Evolutionary conservation across 2,329 filamentous ascomycete species (phyloP), one percentile per base, ranked within the genome.

Genomic region (Paradendryphiella salina): DNA sequence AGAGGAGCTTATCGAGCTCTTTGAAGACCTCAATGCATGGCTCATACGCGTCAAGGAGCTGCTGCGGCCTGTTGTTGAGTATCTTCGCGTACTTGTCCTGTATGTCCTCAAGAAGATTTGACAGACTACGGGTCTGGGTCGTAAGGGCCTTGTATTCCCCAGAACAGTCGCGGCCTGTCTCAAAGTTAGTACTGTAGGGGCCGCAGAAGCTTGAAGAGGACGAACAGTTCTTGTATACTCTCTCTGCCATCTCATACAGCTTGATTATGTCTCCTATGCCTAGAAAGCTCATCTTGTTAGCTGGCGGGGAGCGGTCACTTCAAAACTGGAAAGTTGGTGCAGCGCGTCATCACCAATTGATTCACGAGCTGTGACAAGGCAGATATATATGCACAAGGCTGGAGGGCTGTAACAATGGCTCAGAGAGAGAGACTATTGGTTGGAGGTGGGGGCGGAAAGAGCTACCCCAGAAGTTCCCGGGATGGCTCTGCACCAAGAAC

Each of bases 141-240:
- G 65, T 60, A 4, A 70, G 46, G 5, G 55, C 45, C 20, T 65
- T 69, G 58, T 69, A 70, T 44, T 65, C 63, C 11, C 66, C 67
- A 3, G 65, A 57, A 36, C 57, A 67, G 41, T 70, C 66, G 39
- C 66, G 59, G 41, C 67, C 66, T 67, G 8, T 4, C n/a, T 40
- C 14, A 3, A 35, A 20, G 36, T 57, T 32, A 54, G 43, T 23
- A 18, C 11, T 5, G 14, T 21, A 13, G 15, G 8, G 9, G 28
- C 18, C n/a, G 14, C 9, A 21, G 13, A 20, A 15, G 11, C 13
- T 5, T 5, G 17, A 5, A 6, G 8, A 28, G 38, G 11, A 41
- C 56, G n/a, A 10, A 65, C 64, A 67, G 41, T 67, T 67, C 50
- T 56, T 63, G 43, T 67, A 66, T 3, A 64, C 60, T 10, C 55